Evolutionary conservation across 306 rosid genomes (phyloP), one percentile per base, ranked within the genome.

Genomic region (Cucurbita maxima): DNA sequence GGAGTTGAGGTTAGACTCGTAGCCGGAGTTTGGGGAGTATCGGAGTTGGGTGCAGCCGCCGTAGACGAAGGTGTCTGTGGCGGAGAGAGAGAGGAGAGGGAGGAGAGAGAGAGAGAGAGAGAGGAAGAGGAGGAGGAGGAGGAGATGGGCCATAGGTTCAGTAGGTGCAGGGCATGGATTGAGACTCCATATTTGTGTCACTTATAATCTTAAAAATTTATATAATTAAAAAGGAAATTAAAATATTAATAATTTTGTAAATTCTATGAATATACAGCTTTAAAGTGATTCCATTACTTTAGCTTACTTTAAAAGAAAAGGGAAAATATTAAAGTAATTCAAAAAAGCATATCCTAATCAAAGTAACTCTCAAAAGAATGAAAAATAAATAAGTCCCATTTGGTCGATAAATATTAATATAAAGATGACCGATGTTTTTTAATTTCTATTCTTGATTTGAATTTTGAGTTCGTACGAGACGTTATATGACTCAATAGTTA

Each of bases 41-140:
- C 64, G 83, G 47, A 87, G 86, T 55, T 86, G 87, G 1, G 97
- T 90, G 84, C 98, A 94, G 10, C 98, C 98, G 14, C 90, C 90
- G 72, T 81, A 94, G 79, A 90, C 75, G 81, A 94, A 90, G 30
- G 73, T 7, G 76, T 90, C 96, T 8, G 75, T 74, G 58, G 84
- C 38, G 48, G 87, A 77, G 15, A 86, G 81, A 4, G 84, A 70
- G 4, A 69, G 6, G 11, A 58, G 15, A 67, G 74, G 44, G 61
- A 36, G 62, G 63, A 68, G 14, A 11, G 72, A 74, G 70, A 43
- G n/a, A 55, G 53, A 37, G 44, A 38, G 47, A 48, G 41, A 30
- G 44, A 30, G 34, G 34, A 30, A 3, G 34, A 30, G 34, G 34
- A 30, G 34, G 44, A 30, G 34, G 34, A 30, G 34, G 34, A 30